Percentiles rank a stretch among this genome's conserved stretches.
phyloP scores from a whole-genome alignment of 108 stramenopile genomes.

The Cyclostephanos tholiformis region DNA sequence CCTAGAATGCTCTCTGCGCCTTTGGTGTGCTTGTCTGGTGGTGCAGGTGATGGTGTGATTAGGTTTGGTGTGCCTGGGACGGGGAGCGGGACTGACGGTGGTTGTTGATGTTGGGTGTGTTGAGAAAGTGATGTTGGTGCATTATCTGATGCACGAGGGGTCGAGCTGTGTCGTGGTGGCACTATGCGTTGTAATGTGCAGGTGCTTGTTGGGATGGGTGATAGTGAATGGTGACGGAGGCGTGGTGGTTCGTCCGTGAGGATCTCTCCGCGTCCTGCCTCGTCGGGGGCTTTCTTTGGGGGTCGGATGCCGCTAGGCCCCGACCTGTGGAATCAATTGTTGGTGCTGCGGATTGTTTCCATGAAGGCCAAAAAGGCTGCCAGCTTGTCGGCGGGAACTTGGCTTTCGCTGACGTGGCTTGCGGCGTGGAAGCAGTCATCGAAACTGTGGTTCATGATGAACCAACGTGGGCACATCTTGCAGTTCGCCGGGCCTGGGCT shows the following conservation, averaged over 20 bases:
- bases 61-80: too few species aligned
- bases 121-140: too few species aligned
- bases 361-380: neutral
- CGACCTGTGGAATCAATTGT: neutral
- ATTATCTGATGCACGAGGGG: too few species aligned
- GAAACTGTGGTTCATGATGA: neutral
- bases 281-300: neutral
- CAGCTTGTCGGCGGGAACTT: neutral
- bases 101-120: too few species aligned
- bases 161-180: too few species aligned
- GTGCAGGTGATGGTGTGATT: too few species aligned
- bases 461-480: slow-evolving; percentile 2
- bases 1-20: too few species aligned
- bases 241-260: neutral
- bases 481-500: neutral
- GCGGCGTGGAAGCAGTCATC: neutral
- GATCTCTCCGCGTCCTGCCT: neutral
- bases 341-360: neutral
- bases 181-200: neutral
- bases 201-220: neutral
- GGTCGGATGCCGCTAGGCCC: slow-evolving; percentile 15
- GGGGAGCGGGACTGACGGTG: too few species aligned
- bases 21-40: too few species aligned
- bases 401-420: neutral
- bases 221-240: neutral